A percentile compares a stretch with the other conserved stretches of the same genome.
phyloP scores from a whole-genome alignment of 73 alveolate genomes.

The Tetrahymena elliotti region DNA sequence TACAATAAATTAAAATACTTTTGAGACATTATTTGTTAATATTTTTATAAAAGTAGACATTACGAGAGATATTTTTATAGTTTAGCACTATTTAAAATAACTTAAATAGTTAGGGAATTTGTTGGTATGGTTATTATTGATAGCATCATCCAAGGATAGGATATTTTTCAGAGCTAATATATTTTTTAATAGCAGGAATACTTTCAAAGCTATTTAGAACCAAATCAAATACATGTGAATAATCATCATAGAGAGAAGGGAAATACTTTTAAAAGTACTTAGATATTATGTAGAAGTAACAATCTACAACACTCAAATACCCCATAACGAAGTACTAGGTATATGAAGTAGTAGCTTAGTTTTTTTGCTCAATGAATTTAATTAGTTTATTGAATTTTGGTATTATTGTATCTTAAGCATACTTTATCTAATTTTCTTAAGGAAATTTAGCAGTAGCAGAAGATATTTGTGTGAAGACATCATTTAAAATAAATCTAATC shows the following conservation, averaged over 20 bases:
- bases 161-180: not conserved
- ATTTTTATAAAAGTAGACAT: too few relatives aligned
- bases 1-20: too few relatives aligned
- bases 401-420: not conserved
- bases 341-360: not conserved
- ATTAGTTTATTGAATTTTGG: not conserved
- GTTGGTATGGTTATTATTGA: not conserved
- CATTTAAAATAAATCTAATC: not conserved
- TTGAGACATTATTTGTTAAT: not conserved
- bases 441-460: conserved; percentile 1
- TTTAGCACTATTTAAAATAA: not conserved
- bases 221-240: not conserved
- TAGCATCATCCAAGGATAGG: not conserved
- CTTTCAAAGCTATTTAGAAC: not conserved
- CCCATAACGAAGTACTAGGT: not conserved
- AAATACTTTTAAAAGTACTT: not conserved
- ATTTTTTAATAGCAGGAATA: not conserved
- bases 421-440: not conserved
- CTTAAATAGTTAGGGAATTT: not conserved
- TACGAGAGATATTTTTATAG: not conserved
- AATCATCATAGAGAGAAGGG: not conserved
- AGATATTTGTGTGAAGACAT: not conserved
- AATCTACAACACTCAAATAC: not conserved
- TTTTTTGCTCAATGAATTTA: not conserved
- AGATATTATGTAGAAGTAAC: not conserved